Evolutionary conservation across 2,329 filamentous ascomycete species (phyloP).

Genomic region (Fusarium setosum): DNA sequence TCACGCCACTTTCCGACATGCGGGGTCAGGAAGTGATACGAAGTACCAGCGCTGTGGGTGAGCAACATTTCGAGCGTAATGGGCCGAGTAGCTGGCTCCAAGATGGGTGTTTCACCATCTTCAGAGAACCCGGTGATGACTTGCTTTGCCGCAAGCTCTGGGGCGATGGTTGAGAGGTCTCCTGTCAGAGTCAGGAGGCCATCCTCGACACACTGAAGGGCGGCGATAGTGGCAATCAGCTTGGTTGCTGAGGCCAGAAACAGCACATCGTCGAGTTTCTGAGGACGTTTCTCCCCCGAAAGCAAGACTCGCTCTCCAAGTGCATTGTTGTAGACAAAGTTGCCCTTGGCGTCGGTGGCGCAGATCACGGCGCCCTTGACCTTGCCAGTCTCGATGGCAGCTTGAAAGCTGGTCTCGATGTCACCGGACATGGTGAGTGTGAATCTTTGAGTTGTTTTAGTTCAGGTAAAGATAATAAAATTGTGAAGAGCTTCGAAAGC

Average conservation of each 20-base stretch:
- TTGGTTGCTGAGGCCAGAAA: constrained; percentile 54
- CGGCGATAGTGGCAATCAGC: constrained; percentile 62
- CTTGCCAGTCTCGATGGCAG: constrained; percentile 55
- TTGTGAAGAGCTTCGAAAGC: no score
- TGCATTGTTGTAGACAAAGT: constrained; percentile 53
- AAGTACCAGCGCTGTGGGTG: constrained; percentile 61
- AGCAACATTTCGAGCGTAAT: constrained; percentile 65
- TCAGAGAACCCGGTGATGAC: constrained; percentile 60
- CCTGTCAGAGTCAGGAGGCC: constrained; percentile 59
- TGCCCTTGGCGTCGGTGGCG: constrained; percentile 51
- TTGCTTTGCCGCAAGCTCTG: constrained; percentile 59
- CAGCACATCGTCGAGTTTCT: constrained; percentile 50
- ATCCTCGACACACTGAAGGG: constrained; percentile 65
- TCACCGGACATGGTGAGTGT: constrained; percentile 40
- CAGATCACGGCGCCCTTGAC: constrained; percentile 57
- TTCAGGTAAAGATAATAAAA: no score
- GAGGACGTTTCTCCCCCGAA: constrained; percentile 52
- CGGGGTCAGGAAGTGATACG: constrained; percentile 57
- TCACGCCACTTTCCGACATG: constrained; percentile 49
- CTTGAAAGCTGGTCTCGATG: constrained; percentile 53
- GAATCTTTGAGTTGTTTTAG: no score
- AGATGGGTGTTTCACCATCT: constrained; percentile 50
- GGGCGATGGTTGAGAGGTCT: constrained; percentile 57
- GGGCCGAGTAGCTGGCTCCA: constrained; percentile 46
- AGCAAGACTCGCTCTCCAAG: constrained; percentile 54